Evolutionary conservation across 345 rosid genomes (phyloP).

Genomic region (Durio zibethinus): DNA sequence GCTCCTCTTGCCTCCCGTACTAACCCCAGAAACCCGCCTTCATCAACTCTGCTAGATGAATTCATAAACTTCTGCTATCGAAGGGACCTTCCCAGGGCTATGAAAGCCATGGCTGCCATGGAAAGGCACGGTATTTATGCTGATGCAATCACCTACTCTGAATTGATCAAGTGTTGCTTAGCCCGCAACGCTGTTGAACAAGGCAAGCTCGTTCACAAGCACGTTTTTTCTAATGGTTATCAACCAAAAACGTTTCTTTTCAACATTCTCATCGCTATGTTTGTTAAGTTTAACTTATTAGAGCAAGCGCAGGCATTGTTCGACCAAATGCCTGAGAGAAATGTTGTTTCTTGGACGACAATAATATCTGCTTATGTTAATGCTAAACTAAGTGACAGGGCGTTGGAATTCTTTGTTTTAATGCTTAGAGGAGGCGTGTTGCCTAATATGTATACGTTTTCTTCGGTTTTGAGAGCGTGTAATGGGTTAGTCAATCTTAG

Average conservation of each 20-base stretch:
- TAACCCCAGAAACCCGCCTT: not conserved
- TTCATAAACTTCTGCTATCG: conserved; percentile 44
- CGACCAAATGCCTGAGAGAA: conserved; percentile 32
- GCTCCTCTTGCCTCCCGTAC: not conserved
- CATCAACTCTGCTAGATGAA: conserved; percentile 33
- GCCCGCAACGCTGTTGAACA: conserved; percentile 36
- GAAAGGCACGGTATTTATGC: conserved; percentile 36
- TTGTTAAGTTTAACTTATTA: conserved; percentile 37
- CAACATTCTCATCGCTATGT: conserved; percentile 42
- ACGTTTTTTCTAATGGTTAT: conserved; percentile 41
- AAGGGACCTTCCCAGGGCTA: conserved; percentile 47
- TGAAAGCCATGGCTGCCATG: conserved; percentile 44
- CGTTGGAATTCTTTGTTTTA: conserved; percentile 24
- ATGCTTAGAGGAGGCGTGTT: conserved; percentile 53
- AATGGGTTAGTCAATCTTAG: conserved; percentile 26
- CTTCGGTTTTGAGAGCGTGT: conserved; percentile 55
- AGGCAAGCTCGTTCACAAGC: conserved; percentile 38
- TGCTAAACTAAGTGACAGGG: conserved; percentile 23
- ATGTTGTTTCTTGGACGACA: conserved; percentile 53
- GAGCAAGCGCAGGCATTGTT: conserved; percentile 29
- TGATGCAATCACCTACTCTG: conserved; percentile 41
- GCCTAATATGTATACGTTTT: conserved; percentile 55
- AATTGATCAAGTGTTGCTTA: conserved; percentile 51
- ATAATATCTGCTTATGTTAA: conserved; percentile 48
- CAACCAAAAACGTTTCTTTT: conserved; percentile 40